phyloP scores from a whole-genome alignment of 1,139 yeast genomes.

The Nakaseomyces sp. region DNA sequence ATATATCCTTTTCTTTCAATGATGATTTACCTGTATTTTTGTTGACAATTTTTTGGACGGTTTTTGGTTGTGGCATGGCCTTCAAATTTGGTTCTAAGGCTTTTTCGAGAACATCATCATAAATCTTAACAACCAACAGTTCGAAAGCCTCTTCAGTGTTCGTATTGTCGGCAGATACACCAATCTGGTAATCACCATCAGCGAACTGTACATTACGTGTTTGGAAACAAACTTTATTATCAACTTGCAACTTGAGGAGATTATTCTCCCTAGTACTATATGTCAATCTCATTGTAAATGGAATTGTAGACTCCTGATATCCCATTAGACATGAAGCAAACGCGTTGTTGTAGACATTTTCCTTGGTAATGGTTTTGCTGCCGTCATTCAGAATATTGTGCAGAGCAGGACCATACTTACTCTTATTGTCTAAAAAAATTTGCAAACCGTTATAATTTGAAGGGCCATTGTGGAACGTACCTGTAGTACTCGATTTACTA shows the following conservation, averaged over 20 bases:
- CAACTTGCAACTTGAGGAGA: slow-evolving; percentile 55
- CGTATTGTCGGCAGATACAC: slow-evolving; percentile 44
- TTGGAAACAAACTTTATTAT: slow-evolving; percentile 61
- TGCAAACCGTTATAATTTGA: slow-evolving; percentile 52
- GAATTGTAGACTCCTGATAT: slow-evolving; percentile 60
- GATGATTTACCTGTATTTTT: slow-evolving; percentile 28
- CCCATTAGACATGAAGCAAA: slow-evolving; percentile 51
- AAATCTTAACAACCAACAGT: slow-evolving; percentile 46
- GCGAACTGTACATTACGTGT: slow-evolving; percentile 41
- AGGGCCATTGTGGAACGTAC: slow-evolving; percentile 23
- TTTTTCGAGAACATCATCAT: slow-evolving; percentile 46
- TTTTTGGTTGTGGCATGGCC: slow-evolving; percentile 39
- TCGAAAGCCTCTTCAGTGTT: slow-evolving; percentile 46
- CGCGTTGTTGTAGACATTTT: slow-evolving; percentile 30
- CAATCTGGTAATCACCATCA: slow-evolving; percentile 34
- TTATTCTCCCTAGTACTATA: slow-evolving; percentile 38
- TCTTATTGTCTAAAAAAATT: slow-evolving; percentile 42
- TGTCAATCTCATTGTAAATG: slow-evolving; percentile 56
- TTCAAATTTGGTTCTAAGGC: slow-evolving; percentile 49
- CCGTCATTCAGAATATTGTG: slow-evolving; percentile 52
- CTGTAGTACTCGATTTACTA: slow-evolving; percentile 18
- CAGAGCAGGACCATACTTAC: slow-evolving; percentile 38
- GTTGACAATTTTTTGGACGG: slow-evolving; percentile 30
- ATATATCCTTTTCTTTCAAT: slow-evolving; percentile 23
- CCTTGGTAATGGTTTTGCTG: slow-evolving; percentile 19